Percentiles rank a stretch among this genome's conserved stretches.
phyloP scores from a whole-genome alignment of 331 rosid species.

The Rosa hybrid region DNA sequence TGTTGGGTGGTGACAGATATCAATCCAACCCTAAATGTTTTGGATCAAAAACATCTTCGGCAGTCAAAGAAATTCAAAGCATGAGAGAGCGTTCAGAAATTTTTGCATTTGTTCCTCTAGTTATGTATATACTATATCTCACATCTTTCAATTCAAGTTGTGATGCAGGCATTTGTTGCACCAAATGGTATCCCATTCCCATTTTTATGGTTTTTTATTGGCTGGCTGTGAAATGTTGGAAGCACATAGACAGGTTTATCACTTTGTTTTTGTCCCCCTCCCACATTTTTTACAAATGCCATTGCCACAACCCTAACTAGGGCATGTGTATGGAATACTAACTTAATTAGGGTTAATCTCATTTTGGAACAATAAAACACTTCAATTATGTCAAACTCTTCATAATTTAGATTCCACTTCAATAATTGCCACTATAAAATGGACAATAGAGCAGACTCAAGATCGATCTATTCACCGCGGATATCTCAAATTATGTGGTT shows the following conservation, averaged over 20 bases:
- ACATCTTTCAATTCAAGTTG: slow-evolving; percentile 9
- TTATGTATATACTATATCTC: neutral
- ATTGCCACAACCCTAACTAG: neutral
- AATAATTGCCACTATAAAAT: neutral
- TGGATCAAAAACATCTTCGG: slow-evolving; percentile 5
- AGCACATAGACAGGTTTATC: slow-evolving; percentile 1
- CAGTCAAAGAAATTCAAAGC: slow-evolving; percentile 15
- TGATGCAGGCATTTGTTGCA: slow-evolving; percentile 12
- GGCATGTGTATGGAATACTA: neutral
- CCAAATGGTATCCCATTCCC: slow-evolving; percentile 6
- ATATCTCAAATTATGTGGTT: too few relatives aligned
- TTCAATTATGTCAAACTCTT: neutral
- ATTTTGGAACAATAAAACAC: neutral
- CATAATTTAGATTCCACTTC: neutral
- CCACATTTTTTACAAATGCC: neutral
- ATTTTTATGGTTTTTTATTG: neutral
- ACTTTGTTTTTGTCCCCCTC: slow-evolving; percentile 4
- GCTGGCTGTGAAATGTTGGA: slow-evolving; percentile 8
- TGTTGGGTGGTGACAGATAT: slow-evolving; percentile 28
- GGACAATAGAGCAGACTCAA: neutral
- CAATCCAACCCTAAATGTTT: neutral
- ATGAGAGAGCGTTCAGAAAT: neutral
- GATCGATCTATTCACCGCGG: neutral
- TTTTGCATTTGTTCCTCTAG: neutral
- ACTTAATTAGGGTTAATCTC: neutral